Percentiles rank a stretch among this genome's conserved stretches.
Evolutionary conservation across 1,139 yeast genomes (phyloP).

Genomic region (Ashbya aceris): DNA sequence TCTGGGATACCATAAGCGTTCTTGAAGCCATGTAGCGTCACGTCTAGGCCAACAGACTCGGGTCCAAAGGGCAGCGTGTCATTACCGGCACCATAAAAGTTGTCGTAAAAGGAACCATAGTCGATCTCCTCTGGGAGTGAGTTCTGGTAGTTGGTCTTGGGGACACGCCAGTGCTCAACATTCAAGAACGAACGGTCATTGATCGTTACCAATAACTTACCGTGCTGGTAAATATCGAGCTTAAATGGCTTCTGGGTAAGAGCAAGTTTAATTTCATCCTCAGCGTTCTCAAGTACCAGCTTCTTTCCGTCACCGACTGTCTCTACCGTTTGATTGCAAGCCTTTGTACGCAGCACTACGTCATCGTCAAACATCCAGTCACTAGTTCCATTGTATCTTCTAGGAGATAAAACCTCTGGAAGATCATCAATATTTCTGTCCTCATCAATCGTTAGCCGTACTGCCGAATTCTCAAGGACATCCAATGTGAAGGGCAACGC

Average conservation of each 20-base stretch:
- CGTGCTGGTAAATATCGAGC: conserved; percentile 40
- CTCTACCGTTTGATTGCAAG: conserved; percentile 3
- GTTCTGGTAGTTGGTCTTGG: conserved; percentile 34
- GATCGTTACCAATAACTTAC: conserved; percentile 41
- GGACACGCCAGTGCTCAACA: conserved; percentile 64
- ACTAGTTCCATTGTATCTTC: conserved; percentile 53
- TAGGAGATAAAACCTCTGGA: conserved; percentile 28
- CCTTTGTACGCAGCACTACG: conserved; percentile 16
- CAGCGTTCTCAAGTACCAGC: conserved; percentile 37
- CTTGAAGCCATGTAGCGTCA: conserved; percentile 49
- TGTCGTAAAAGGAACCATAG: conserved; percentile 51
- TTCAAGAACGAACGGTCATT: conserved; percentile 68
- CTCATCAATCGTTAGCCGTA: conserved; percentile 59
- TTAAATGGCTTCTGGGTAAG: conserved; percentile 45
- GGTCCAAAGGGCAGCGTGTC: conserved; percentile 79
- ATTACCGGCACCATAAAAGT: conserved; percentile 47
- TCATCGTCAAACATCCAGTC: conserved; percentile 45
- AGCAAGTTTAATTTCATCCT: conserved; percentile 32
- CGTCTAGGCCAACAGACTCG: conserved; percentile 76
- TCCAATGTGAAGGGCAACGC: conserved; percentile 50
- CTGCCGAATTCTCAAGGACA: conserved; percentile 44
- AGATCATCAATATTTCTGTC: conserved; percentile 33
- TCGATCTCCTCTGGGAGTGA: conserved; percentile 46
- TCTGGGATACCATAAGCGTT: conserved; percentile 91
- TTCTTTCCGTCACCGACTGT: conserved; percentile 8